Conservation (phyloP, 2,329 filamentous ascomycete genomes). For the Fulvia fulva region DNA sequence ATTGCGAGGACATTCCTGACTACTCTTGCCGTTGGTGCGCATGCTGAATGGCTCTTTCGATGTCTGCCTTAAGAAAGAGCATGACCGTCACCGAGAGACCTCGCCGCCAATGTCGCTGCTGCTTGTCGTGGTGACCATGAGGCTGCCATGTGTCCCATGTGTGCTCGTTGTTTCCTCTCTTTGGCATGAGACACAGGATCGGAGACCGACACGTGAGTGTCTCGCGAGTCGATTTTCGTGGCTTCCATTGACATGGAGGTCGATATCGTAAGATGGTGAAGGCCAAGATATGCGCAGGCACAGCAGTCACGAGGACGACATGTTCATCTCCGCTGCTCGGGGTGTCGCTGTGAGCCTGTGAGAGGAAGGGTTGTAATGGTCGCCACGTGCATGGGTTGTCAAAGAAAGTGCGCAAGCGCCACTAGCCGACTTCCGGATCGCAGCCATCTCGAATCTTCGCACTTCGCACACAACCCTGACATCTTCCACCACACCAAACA, state of each 20-base stretch:
- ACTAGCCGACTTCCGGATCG: not conserved
- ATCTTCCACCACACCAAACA: not conserved
- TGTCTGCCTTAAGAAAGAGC: not conserved
- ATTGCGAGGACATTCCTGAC: not conserved
- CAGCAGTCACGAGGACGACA: not conserved
- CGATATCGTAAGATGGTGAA: not conserved
- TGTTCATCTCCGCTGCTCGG: not conserved
- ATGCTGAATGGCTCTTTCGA: not conserved
- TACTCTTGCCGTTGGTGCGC: not conserved
- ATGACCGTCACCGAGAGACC: not conserved
- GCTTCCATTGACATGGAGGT: not conserved
- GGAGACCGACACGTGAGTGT: not conserved
- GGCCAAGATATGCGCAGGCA: not conserved
- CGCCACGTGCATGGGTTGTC: not conserved
- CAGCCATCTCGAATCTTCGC: not conserved
- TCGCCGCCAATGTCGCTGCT: not conserved
- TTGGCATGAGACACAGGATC: not conserved
- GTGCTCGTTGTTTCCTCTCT: not conserved
- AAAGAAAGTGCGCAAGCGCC: not conserved
- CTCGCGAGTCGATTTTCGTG: not conserved
- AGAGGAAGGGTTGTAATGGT: not conserved
- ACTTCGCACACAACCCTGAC: not conserved
- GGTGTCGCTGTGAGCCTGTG: not conserved
- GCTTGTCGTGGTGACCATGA: not conserved
- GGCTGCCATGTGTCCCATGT: not conserved